Percentiles rank a stretch among this genome's conserved stretches.
phyloP scores from a whole-genome alignment of 495 filamentous ascomycete genomes.

The Platismatia glauca region DNA sequence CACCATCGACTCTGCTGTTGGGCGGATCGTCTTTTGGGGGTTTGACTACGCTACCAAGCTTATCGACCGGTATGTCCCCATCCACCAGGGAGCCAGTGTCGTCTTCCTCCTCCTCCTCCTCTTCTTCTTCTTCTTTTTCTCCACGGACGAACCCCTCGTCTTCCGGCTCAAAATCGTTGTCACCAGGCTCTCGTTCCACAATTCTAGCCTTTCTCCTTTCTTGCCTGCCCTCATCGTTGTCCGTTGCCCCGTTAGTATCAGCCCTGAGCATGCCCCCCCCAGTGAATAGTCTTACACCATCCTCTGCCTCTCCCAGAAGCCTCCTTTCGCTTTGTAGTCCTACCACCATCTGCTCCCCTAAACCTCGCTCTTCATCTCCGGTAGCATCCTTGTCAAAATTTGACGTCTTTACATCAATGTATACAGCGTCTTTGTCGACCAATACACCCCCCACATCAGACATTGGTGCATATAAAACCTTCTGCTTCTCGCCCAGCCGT shows the following conservation, averaged over 20 bases:
- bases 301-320: conserved; percentile 70
- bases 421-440: conserved; percentile 73
- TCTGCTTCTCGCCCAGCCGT: conserved; percentile 87
- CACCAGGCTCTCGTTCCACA: conserved; percentile 48
- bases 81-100: conserved; percentile 36
- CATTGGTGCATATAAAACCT: conserved; percentile 93
- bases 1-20: conserved; percentile 44
- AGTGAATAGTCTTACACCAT: conserved; percentile 74
- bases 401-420: conserved; percentile 63
- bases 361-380: conserved; percentile 59
- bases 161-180: conserved; percentile 43
- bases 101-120: conserved; percentile 40
- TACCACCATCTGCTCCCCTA: conserved; percentile 89
- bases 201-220: conserved; percentile 56
- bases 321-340: conserved; percentile 74
- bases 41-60: conserved; percentile 48
- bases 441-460: conserved; percentile 89
- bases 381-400: conserved; percentile 62
- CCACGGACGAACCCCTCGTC: conserved; percentile 56
- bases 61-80: conserved; percentile 41
- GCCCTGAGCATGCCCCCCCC: conserved; percentile 60
- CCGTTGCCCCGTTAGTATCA: conserved; percentile 44
- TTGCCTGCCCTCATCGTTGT: conserved; percentile 60
- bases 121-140: conserved; percentile 45
- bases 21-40: conserved; percentile 32